Evolutionary conservation across 345 rosid species (phyloP), one percentile per base, ranked within the genome.

Genomic region (Euphorbia tirucalli): DNA sequence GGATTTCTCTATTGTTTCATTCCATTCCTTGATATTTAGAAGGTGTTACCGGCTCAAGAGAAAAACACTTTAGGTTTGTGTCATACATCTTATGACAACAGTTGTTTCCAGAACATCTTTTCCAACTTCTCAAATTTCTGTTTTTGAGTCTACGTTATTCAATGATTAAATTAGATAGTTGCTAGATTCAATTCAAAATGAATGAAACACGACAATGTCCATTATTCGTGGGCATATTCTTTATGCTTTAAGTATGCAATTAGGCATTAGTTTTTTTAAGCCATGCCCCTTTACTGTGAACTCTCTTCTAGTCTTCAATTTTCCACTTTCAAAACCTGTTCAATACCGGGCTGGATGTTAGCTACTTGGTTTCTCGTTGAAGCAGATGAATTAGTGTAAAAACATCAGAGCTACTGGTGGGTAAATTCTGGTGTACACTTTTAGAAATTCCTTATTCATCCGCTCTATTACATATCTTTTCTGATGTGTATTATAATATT

Each of bases 381-480:
- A 59, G 58, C 30, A 15, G 3, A 67, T 30, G 44, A 56, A 37
- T 37, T 28, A 48, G 48, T 56, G 59, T 61, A 22, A 65, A 57
- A 58, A 46, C 66, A 71, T 69, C 65, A 52, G 66, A 69, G 64
- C 52, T 66, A 35, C 61, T 78, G 50, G 44, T 18, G 25, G 52
- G 35, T 63, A 28, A 5, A n/a, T 5, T 19, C 18, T 57, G 8
- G 18, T 54, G 11, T 44, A 19, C 18, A 31, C 28, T 25, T 9
- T 49, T 7, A 28, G 24, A 57, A 11, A 25, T 69, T 58, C 14
- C 54, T 57, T 31, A 50, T 30, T 32, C 19, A 50, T 46, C 63
- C 43, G 63, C 52, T 52, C 3, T 35, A 39, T n/a, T 52, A 37
- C 7, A 49, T 30, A 13, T 16, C 21, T 57, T n/a, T 16, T 19